Evolutionary conservation across 257 asterid genomes (phyloP).

Genomic region (Lantana camara): DNA sequence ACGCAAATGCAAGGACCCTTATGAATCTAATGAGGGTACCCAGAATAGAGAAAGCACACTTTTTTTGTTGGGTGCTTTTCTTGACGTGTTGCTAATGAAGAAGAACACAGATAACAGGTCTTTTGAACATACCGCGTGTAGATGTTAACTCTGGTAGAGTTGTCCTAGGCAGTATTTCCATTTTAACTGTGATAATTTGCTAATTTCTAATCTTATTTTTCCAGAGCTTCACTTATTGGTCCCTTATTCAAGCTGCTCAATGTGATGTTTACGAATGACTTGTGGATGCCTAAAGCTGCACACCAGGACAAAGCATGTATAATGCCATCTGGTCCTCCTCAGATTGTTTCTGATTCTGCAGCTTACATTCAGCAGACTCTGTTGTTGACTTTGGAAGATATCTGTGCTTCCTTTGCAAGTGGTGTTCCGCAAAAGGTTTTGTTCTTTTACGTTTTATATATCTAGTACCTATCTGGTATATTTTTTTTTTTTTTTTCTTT

Average conservation of each 20-base stretch:
- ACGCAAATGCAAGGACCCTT: slow-evolving; percentile 33
- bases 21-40: slow-evolving; percentile 30
- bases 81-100: slow-evolving; percentile 78
- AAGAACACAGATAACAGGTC: slow-evolving; percentile 75
- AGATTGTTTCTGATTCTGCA: slow-evolving; percentile 37
- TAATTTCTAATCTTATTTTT: slow-evolving; percentile 25
- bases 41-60: slow-evolving; percentile 42
- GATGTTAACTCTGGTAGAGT: slow-evolving; percentile 4
- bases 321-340: slow-evolving; percentile 44
- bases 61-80: slow-evolving; percentile 61
- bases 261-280: slow-evolving; percentile 43
- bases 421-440: slow-evolving; percentile 53
- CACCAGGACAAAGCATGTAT: slow-evolving; percentile 36
- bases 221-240: slow-evolving; percentile 71
- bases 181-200: slow-evolving; percentile 22
- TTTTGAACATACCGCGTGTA: slow-evolving; percentile 16
- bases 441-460: slow-evolving; percentile 21
- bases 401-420: slow-evolving; percentile 48
- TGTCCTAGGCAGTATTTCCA: slow-evolving; percentile 9
- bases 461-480: slow-evolving; percentile 7
- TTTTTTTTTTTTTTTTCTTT: slow-evolving; percentile 18
- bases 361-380: slow-evolving; percentile 70
- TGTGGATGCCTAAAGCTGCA: slow-evolving; percentile 41
- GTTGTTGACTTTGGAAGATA: slow-evolving; percentile 77
- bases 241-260: slow-evolving; percentile 77